These are phyloP conservation scores for Talaromyces proteolyticus DNA, from an alignment of 495 filamentous ascomycete genomes.

Conservation along the genomic window DNA sequence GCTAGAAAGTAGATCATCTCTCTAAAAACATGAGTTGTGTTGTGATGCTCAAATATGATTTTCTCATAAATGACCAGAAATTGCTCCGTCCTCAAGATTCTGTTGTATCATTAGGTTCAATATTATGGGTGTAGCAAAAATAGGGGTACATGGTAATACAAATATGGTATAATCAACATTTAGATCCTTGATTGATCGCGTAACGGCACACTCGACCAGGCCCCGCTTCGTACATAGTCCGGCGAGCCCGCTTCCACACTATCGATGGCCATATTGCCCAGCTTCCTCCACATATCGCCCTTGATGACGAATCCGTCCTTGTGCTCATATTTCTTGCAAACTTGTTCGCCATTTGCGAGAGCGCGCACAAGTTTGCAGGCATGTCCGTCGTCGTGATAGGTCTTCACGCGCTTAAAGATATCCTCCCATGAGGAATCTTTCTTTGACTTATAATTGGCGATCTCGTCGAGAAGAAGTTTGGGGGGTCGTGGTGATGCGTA, in stretches of 20 bases:
- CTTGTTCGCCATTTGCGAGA: constrained; percentile 24
- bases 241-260: not conserved
- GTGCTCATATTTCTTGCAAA: constrained; percentile 11
- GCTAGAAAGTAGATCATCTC: no score
- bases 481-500: constrained; percentile 18
- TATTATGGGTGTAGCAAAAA: no score
- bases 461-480: constrained; percentile 9
- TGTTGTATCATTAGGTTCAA: no score
- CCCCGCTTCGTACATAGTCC: not conserved
- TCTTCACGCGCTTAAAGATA: constrained; percentile 17
- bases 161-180: no score
- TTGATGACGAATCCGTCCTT: constrained; percentile 17
- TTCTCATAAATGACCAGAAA: no score
- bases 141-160: no score
- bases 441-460: constrained; percentile 10
- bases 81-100: no score
- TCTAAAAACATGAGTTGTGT: no score
- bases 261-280: constrained; percentile 15
- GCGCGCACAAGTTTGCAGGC: constrained; percentile 29
- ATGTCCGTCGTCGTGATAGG: constrained; percentile 31
- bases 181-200: not conserved
- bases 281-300: constrained; percentile 29
- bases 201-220: not conserved
- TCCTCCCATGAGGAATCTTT: constrained; percentile 18
- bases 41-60: no score